Evolutionary conservation across 2,329 filamentous ascomycete genomes (phyloP), one percentile per base, ranked within the genome.

Genomic region (Paraconiothyrium brasiliense): DNA sequence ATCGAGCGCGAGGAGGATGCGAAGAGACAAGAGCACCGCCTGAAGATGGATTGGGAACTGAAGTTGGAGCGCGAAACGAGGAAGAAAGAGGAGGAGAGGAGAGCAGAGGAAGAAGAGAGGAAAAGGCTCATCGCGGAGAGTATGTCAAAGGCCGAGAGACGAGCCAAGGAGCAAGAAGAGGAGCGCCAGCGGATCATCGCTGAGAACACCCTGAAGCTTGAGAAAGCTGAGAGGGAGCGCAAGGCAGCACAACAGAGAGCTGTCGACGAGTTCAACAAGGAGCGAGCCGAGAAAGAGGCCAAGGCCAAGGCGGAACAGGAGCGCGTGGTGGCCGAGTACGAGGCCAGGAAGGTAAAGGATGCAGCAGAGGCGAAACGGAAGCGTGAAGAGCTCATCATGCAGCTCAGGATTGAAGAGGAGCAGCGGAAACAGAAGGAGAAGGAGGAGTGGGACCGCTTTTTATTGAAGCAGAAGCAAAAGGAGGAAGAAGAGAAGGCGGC

Each of bases 371-470:
- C 73, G 56, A 75, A 76, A 59, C 70, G 74, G 43, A 69, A 74
- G 27, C 73, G 76, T 30, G 76, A 81, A 55, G 75, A 76, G 46
- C 66, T 81, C 7, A 67, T 79, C 11, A 71, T 78, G 55, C 76
- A 81, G 52, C 71, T 81, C 32, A 73, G 77, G 57, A 73, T 78
- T 1, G 78, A 82, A 60, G 75, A 81, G 56, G 76, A 79, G 57
- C 71, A 74, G 52, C 75, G 78, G 64, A 76, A 81, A 61, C 71
- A 75, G 30, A 78, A 80, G 62, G 80, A 82, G 54, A 78, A 79
- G 65, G 76, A 78, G 61, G 78, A 83, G 62, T 76, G 73, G 41
- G 78, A 83, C 30, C 79, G 75, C 30, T 77, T 81, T 54, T 57
- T 78, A 34, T 70, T 69, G 27, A 79, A 79, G 69, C 78, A 80